Percentiles rank a stretch among this genome's conserved stretches.
Conservation (phyloP, 1,284 basidiomycete species). For the Microbotryum scabiosae region DNA sequence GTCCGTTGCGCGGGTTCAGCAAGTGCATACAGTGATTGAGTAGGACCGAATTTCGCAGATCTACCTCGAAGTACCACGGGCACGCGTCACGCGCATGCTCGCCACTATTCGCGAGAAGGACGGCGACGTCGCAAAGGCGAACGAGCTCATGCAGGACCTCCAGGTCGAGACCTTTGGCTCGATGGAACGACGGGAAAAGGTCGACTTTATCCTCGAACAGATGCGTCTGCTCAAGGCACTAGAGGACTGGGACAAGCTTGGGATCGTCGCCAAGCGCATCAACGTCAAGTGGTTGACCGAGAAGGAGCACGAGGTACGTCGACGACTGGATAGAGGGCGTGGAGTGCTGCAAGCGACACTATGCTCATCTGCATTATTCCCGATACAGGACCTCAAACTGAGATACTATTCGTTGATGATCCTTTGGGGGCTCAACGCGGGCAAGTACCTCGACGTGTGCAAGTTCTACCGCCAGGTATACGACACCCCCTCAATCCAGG, state of each 20-base stretch:
- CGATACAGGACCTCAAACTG: constrained; percentile 79
- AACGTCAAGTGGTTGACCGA: constrained; percentile 89
- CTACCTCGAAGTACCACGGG: constrained; percentile 92
- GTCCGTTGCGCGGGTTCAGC: constrained; percentile 29
- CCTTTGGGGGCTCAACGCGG: constrained; percentile 75
- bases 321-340: neutral
- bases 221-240: constrained; percentile 81
- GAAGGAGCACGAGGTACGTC: constrained; percentile 69
- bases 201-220: constrained; percentile 95
- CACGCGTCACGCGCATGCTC: constrained; percentile 79
- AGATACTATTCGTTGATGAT: constrained; percentile 96
- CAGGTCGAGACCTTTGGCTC: constrained; percentile 98
- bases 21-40: neutral
- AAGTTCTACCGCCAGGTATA: constrained; percentile 94
- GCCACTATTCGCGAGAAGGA: constrained; percentile 73
- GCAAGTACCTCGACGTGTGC: constrained; percentile 83
- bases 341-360: neutral
- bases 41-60: constrained; percentile 52
- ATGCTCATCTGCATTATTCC: neutral
- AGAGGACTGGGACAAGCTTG: constrained; percentile 76
- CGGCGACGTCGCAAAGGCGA: constrained; percentile 61
- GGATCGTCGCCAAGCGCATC: constrained; percentile 86
- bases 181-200: constrained; percentile 97
- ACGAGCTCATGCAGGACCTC: constrained; percentile 79
- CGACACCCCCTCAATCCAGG: constrained; percentile 61